Evolutionary conservation across 768 basidiomycete genomes (phyloP), one percentile per base, ranked within the genome.

Genomic region (Termitomyces titanicus): DNA sequence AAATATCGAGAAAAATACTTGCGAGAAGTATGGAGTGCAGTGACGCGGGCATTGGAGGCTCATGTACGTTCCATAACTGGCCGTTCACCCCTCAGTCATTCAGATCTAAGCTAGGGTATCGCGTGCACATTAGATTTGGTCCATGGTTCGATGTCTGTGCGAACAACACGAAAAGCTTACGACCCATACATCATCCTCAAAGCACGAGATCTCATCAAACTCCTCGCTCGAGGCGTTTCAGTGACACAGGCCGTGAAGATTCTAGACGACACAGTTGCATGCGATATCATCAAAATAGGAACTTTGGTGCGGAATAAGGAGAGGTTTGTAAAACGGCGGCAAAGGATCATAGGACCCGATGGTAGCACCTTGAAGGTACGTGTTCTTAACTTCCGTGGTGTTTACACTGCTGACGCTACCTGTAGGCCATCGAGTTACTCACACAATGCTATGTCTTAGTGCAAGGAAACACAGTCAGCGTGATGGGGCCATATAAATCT

Each of bases 251-350:
- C 94, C 0, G 81, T 89, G 51, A 94, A 94, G 69, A 85, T 98
- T 42, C 73, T 99, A 52, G 88, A 97, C 55, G 97, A 99, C 68
- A 80, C 80, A 45, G 79, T 89, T 20, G 91, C 94, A 2, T 97
- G 94, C 69, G 97, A 99, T 70, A 95, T 99, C 60, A 98, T 99
- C 68, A 98, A 98, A 73, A 98, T 98, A 58, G 96, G 97, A 15
- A 95, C 81, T 63, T 68, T 96, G 50, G 91, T 98, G 17, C 77
- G 94, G 63, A 98, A 98, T 71, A 98, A 96, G 69, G 97, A 98
- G 58, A 78, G 96, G 31, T 98, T 96, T 64, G 95, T 97, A 58
- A 98, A 98, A 73, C 75, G 97, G 60, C 76, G 97, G 59, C 96
- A 98, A 72, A 81, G 97, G 56, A 95, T 99, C 51, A 94, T 99